Evolutionary conservation across 1,284 basidiomycete species (phyloP), one percentile per base, ranked within the genome.

Genomic region (Tylopilus sp.): DNA sequence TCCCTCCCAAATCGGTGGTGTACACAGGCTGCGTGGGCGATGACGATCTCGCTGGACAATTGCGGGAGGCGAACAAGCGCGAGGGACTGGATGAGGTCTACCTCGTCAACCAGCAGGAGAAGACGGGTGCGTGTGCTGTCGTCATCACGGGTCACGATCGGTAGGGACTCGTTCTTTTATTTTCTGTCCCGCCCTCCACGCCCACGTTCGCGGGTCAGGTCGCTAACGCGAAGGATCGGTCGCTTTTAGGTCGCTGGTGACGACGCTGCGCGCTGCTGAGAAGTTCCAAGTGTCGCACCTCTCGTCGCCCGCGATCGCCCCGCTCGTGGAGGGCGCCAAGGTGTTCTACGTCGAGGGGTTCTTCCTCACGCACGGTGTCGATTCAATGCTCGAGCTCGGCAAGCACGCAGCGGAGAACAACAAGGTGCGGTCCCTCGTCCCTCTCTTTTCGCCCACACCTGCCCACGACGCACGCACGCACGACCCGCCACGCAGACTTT

Each of bases 51-150:
- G 92, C 92, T 21, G 79, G 92, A 56, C 92, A 97, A 64, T 82
- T 98, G 54, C 85, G 88, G 60, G 80, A 77, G n/a, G 97, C 93
- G 52, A 99, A 99, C 79, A 81, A 87, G 69, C 87, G 88, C 51
- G 97, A 98, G 71, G 94, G 94, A 8, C 81, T 99, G 54, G 75
- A 86, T 54, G 81, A 92, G 58, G 87, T 88, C 13, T 99, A 99
- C 74, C 87, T 89, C 67, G 90, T 98, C 61, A 85, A 85, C 69
- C 74, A 87, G 48, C 90, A 84, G 51, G 82, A 86, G 68, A 86
- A 92, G 72, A 99, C 97, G 10, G 97, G 97, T 53, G 95, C 96
- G 47, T 99, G 97, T 67, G 96, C 93, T 31, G 97, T 98, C 58
- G 74, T 99, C 60, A 85, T 99, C 71, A 97, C 94, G 41, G 92